Percentiles rank a stretch among this genome's conserved stretches.
phyloP scores from a whole-genome alignment of 208 protist genomes.

The Acanthamoeba sp. region DNA sequence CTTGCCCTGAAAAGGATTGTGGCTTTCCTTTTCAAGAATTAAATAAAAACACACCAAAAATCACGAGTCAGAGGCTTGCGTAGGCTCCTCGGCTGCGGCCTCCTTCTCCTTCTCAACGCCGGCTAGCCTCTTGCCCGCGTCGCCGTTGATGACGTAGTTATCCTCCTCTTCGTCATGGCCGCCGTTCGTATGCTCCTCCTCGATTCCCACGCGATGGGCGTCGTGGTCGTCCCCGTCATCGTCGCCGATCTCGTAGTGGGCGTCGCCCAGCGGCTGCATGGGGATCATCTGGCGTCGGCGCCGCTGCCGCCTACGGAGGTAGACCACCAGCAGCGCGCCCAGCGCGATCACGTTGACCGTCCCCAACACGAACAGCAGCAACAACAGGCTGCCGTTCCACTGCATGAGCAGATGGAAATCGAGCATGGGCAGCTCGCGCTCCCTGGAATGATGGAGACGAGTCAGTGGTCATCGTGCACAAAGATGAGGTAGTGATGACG shows the following conservation, averaged over 20 bases:
- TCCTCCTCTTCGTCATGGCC: background rate
- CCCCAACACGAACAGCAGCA: background rate
- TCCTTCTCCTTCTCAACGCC: conserved; percentile 28
- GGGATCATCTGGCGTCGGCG: background rate
- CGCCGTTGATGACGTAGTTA: background rate
- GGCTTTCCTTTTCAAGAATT: no score
- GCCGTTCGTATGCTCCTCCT: background rate
- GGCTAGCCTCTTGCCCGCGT: background rate
- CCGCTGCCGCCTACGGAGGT: conserved; percentile 4
- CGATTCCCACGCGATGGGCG: background rate
- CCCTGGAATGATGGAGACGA: background rate
- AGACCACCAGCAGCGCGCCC: background rate
- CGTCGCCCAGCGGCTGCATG: conserved; percentile 1
- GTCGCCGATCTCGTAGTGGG: conserved; percentile 44
- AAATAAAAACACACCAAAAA: no score
- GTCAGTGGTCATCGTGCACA: no score
- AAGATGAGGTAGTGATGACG: background rate
- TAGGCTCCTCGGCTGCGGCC: background rate
- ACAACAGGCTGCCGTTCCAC: conserved; percentile 3
- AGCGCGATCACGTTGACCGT: conserved; percentile 24
- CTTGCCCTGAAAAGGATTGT: no score
- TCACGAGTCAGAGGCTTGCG: no score
- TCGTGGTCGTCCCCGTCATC: background rate
- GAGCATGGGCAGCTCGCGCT: background rate
- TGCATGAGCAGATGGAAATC: conserved; percentile 23